Conservation (phyloP, 2,329 filamentous ascomycete genomes). For the Ophiosphaerella herpotricha region DNA sequence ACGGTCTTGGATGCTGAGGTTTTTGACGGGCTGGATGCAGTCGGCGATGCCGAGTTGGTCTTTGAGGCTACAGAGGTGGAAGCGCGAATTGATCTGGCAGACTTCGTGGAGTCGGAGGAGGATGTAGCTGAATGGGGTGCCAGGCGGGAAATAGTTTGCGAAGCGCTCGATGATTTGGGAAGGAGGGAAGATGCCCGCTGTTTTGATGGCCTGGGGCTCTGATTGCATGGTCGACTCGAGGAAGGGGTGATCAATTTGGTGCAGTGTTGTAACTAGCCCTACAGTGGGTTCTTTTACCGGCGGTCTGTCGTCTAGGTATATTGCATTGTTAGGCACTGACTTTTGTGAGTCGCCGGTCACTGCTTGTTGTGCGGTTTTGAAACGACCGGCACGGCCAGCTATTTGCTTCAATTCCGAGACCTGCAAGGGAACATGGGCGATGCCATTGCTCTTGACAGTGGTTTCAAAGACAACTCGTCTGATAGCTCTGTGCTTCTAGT, state of each 20-base stretch:
- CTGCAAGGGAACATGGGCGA: constrained; percentile 60
- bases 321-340: constrained; percentile 3
- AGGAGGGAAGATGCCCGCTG: constrained; percentile 77
- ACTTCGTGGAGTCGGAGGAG: constrained; percentile 75
- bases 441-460: constrained; percentile 72
- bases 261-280: constrained; percentile 80
- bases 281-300: constrained; percentile 42
- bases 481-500: constrained; percentile 61
- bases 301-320: constrained; percentile 26
- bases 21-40: constrained; percentile 70
- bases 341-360: constrained; percentile 26
- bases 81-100: constrained; percentile 65
- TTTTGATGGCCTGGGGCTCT: constrained; percentile 68
- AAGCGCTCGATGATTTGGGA: constrained; percentile 73
- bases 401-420: constrained; percentile 92
- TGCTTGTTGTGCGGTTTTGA: constrained; percentile 69
- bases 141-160: constrained; percentile 77
- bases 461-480: constrained; percentile 88
- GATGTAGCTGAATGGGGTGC: constrained; percentile 82
- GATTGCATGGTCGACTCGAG: constrained; percentile 66
- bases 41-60: constrained; percentile 72
- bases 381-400: constrained; percentile 87
- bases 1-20: constrained; percentile 72
- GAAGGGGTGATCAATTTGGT: constrained; percentile 67
- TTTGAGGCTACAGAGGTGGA: constrained; percentile 69